Evolutionary conservation across 345 rosid species (phyloP).

Genomic region (Heritiera littoralis): DNA sequence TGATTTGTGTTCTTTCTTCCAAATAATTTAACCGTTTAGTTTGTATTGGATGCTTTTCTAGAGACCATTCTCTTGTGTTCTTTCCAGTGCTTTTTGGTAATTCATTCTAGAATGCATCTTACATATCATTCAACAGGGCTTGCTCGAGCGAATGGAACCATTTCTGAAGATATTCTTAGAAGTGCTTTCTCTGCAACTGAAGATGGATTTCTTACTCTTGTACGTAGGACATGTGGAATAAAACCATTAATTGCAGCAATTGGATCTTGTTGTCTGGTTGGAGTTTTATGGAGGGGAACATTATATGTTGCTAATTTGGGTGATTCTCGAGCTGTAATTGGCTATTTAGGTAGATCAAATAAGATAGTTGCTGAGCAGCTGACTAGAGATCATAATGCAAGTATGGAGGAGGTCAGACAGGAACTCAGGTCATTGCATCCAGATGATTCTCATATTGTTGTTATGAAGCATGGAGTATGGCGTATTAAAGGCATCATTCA

Average conservation of each 20-base stretch:
- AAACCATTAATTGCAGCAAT: slow-evolving; percentile 84
- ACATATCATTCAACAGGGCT: slow-evolving; percentile 43
- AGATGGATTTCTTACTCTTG: slow-evolving; percentile 85
- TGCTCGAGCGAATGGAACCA: slow-evolving; percentile 53
- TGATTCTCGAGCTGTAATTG: slow-evolving; percentile 93
- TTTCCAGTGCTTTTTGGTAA: background rate
- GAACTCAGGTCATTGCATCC: slow-evolving; percentile 88
- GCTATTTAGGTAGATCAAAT: slow-evolving; percentile 55
- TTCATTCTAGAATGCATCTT: background rate
- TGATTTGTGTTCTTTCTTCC: slow-evolving; percentile 1
- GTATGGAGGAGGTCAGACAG: slow-evolving; percentile 85
- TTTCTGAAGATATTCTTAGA: slow-evolving; percentile 69
- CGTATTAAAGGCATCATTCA: slow-evolving; percentile 98
- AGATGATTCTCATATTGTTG: slow-evolving; percentile 78
- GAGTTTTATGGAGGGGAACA: slow-evolving; percentile 81
- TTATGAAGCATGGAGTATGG: slow-evolving; percentile 90
- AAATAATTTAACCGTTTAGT: background rate
- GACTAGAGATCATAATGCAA: slow-evolving; percentile 85
- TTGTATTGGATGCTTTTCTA: background rate
- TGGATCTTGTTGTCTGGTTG: slow-evolving; percentile 93
- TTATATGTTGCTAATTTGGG: slow-evolving; percentile 87
- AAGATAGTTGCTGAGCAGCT: slow-evolving; percentile 82
- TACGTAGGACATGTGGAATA: slow-evolving; percentile 58
- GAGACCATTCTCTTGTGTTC: background rate
- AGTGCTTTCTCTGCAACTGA: slow-evolving; percentile 78